These are phyloP conservation scores for Glonium stellatum DNA, from an alignment of 495 filamentous ascomycete genomes.

Conservation along the genomic window DNA sequence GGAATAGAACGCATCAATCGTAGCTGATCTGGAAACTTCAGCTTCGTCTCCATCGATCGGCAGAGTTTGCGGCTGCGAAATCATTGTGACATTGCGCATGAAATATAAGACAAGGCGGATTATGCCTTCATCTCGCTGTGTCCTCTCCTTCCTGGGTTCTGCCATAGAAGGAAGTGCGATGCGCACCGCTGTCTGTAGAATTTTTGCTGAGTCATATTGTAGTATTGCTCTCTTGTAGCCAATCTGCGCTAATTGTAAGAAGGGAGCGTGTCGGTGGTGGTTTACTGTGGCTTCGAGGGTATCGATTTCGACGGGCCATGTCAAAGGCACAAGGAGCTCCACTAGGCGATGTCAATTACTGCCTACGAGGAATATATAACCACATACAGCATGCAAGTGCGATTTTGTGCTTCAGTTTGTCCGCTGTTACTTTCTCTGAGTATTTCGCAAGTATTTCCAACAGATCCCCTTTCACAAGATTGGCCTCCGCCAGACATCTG, in stretches of 20 bases:
- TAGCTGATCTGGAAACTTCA: slow-evolving; percentile 79
- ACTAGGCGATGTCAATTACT: slow-evolving; percentile 39
- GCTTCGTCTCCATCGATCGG: slow-evolving; percentile 69
- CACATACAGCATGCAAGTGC: slow-evolving; percentile 67
- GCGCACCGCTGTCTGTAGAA: slow-evolving; percentile 70
- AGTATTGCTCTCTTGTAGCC: slow-evolving; percentile 85
- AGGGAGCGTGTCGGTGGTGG: slow-evolving; percentile 83
- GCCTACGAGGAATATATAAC: background rate
- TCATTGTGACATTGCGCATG: slow-evolving; percentile 79
- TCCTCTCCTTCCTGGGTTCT: slow-evolving; percentile 64
- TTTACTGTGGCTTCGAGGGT: slow-evolving; percentile 77
- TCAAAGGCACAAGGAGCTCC: slow-evolving; percentile 88
- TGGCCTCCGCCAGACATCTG: slow-evolving; percentile 83
- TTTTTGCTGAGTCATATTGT: slow-evolving; percentile 64
- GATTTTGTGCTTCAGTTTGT: slow-evolving; percentile 68
- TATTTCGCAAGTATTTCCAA: slow-evolving; percentile 70
- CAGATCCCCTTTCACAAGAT: slow-evolving; percentile 83
- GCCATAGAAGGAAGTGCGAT: slow-evolving; percentile 86
- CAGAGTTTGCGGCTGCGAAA: slow-evolving; percentile 56
- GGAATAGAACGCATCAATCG: slow-evolving; percentile 77
- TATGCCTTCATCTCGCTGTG: slow-evolving; percentile 77
- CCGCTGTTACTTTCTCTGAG: slow-evolving; percentile 37
- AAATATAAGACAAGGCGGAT: slow-evolving; percentile 88
- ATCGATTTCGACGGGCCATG: slow-evolving; percentile 85
- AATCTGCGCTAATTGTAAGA: slow-evolving; percentile 77